Evolutionary conservation across 176 grass and related monocot genomes (phyloP).

Genomic region (Triticum timopheevii): DNA sequence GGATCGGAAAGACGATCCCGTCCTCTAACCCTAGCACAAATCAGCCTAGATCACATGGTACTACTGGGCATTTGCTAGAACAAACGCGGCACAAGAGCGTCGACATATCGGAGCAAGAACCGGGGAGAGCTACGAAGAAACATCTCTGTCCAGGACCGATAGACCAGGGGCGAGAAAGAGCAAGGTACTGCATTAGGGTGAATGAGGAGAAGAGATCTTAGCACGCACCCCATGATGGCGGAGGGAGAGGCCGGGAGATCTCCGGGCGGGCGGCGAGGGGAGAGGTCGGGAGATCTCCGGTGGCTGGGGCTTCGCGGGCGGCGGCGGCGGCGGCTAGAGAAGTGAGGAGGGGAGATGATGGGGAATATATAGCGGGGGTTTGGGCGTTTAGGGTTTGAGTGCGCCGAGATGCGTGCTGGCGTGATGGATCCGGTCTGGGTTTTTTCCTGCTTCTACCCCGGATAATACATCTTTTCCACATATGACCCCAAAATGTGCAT

Average conservation of each 20-base stretch:
- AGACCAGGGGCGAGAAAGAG: background rate
- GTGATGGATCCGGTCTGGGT: background rate
- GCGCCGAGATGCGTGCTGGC: slow-evolving; percentile 23
- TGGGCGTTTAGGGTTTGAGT: slow-evolving; percentile 30
- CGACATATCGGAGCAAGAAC: background rate
- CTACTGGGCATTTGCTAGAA: background rate
- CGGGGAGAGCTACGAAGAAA: background rate
- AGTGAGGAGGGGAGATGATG: background rate
- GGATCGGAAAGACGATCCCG: background rate
- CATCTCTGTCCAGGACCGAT: background rate
- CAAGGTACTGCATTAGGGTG: background rate
- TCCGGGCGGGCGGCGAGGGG: background rate
- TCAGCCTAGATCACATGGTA: background rate
- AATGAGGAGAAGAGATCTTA: background rate
- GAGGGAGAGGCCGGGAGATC: slow-evolving; percentile 17
- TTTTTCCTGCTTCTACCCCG: background rate
- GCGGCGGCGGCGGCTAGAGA: slow-evolving; percentile 14
- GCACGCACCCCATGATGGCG: slow-evolving; percentile 50
- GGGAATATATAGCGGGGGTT: background rate
- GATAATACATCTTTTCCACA: background rate
- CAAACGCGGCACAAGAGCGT: background rate
- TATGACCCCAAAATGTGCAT: background rate
- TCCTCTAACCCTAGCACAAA: background rate
- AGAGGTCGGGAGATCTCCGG: background rate
- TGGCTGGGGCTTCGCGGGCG: background rate